These are phyloP conservation scores for Oenanthe sinensis DNA, from an alignment of 129 eudicot species.

Conservation along the genomic window DNA sequence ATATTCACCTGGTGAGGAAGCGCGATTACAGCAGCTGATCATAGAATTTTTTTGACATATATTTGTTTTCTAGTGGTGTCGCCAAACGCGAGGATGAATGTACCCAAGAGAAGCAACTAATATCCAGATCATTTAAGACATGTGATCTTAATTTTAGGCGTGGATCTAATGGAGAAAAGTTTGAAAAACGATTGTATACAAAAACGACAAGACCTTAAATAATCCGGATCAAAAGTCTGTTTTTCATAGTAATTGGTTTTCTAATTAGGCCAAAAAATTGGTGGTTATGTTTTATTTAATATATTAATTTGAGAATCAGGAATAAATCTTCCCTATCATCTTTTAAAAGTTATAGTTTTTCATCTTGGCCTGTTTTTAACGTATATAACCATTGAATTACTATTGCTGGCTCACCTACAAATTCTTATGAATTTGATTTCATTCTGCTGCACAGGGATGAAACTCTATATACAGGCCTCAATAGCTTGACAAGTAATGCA, in stretches of 20 bases:
- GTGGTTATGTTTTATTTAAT: background rate
- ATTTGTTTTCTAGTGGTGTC: constrained; percentile 16
- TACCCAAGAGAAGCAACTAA: constrained; percentile 61
- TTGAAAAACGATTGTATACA: constrained; percentile 61
- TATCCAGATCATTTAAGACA: constrained; percentile 68
- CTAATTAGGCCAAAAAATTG: constrained; percentile 33
- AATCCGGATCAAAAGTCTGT: constrained; percentile 51
- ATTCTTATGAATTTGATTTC: constrained; percentile 11
- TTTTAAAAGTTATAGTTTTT: constrained; percentile 1
- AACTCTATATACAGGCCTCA: constrained; percentile 49
- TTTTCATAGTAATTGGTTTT: background rate
- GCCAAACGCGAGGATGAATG: constrained; percentile 20
- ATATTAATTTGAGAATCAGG: background rate
- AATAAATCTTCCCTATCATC: background rate
- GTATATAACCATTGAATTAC: background rate
- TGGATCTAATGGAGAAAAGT: constrained; percentile 43
- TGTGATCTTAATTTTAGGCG: constrained; percentile 68
- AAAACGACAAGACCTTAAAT: constrained; percentile 35
- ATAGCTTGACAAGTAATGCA: constrained; percentile 49
- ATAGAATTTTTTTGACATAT: constrained; percentile 20
- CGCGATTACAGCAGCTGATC: constrained; percentile 13
- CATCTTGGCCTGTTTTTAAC: background rate
- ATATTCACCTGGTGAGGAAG: constrained; percentile 18
- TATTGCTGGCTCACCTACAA: background rate
- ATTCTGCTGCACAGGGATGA: constrained; percentile 39